Evolutionary conservation across 352 stramenopile species (phyloP), one percentile per base, ranked within the genome.

Genomic region (Pythium sp.): DNA sequence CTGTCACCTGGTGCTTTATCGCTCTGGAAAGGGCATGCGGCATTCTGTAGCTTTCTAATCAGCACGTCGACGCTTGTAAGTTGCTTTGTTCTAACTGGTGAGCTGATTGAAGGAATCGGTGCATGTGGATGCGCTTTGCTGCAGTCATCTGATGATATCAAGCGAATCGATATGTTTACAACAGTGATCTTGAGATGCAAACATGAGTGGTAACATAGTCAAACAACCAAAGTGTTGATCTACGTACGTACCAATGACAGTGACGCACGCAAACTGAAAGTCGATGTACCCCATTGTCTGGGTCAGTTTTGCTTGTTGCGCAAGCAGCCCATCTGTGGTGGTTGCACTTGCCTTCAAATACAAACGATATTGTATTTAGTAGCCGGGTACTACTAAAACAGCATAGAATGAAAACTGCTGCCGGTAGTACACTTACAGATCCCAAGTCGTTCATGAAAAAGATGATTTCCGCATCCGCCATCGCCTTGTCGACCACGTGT

Each of bases 381-480:
- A 56, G 20, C 36, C 43, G 0, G 14, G n/a, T 24, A 38, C 5
- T 36, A 30, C 14, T 0, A 24, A 20, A 11, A 24, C 14, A 38
- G 28, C 15, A 41, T 11, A 22, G 15, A 49, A 49, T 26, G 7
- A 59, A 41, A 32, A 18, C 12, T 9, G 5, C 30, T 32, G 30
- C 30, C 30, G 30, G 30, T 32, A 26, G 30, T 32, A 1, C 26
- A 54, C 74, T 47, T 53, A 92, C 84, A 54, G 79, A 76, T 46
- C 89, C 82, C 2, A 92, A 65, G 26, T 90, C 84, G 61, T 86
- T 92, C 84, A 90, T 87, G 64, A 92, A 90, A 57, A 92, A 92
- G 26, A 92, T 64, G 38, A 92, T 80, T 58, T 92, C 82, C 11
- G 84, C 54, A 56, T 92, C 84, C n/a, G 75, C 78, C n/a, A 90